Evolutionary conservation across 1,284 basidiomycete species (phyloP), one percentile per base, ranked within the genome.

Genomic region (Psilocybe mexicana): DNA sequence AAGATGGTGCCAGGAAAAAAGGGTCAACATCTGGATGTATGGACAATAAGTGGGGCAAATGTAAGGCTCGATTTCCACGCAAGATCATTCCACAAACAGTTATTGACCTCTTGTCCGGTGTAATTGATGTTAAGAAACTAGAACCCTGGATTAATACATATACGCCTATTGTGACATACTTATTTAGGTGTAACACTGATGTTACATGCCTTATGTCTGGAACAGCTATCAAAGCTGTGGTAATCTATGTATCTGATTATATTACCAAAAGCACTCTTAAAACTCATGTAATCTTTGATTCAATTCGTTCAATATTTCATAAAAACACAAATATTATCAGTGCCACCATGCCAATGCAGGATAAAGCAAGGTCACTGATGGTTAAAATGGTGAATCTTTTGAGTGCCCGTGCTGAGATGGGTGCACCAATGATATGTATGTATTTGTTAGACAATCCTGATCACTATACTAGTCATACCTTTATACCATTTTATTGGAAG

Each of bases 211-310:
- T 33, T 6, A 6, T 8, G 4, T 33, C 30, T 33, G 30, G 30
- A 6, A 33, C 30, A 6, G 30, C 30, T 33, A 33, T 33, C 8
- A 33, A 33, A 33, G 30, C 4, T 4, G 30, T 33, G 8, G 30
- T 33, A 6, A 33, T 33, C 4, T 69, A 67, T 57, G 55, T 68
- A 10, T 64, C 65, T 6, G 65, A 68, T 54, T 70, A 68, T 42
- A 61, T 69, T n/a, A 65, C 67, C 11, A 69, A 68, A 43, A 24
- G 46, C 3, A 49, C 54, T 14, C 35, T 68, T 11, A 66, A 66
- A 44, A 65, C 64, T 8, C 59, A 67, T 49, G 42, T 45, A 6
- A 64, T 65, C n/a, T 67, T 67, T 61, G 64, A 64, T 1, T 48
- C 63, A 25, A 38, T 54, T 1, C 8, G 12, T 14, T 8, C 36